Percentiles rank a stretch among this genome's conserved stretches.
Conservation (phyloP, 441 rosid species). For the Croton laevigatus region DNA sequence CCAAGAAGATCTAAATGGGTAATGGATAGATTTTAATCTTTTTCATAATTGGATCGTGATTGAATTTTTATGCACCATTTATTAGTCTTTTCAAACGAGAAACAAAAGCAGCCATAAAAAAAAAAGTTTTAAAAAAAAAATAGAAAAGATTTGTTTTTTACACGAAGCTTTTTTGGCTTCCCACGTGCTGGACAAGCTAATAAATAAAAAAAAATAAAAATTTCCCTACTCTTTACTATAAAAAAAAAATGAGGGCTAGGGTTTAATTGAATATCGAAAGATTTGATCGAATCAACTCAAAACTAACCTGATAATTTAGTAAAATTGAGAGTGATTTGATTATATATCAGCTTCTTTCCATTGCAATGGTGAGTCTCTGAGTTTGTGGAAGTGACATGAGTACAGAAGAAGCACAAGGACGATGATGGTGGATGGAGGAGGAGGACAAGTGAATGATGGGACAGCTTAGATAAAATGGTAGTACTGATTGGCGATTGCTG, state of each 20-base stretch:
- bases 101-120: background rate
- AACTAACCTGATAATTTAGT: background rate
- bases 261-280: background rate
- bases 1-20: background rate
- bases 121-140: background rate
- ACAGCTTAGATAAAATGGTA: no score
- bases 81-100: background rate
- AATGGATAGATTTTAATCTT: background rate
- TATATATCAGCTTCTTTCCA: no score
- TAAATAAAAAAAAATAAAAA: background rate
- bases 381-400: background rate
- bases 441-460: no score
- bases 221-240: background rate
- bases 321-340: no score
- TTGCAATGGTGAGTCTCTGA: background rate
- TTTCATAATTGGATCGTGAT: background rate
- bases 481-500: no score
- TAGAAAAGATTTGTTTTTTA: background rate
- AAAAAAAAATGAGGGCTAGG: background rate
- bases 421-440: no score
- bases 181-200: background rate
- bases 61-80: background rate
- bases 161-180: background rate
- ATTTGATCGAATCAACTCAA: background rate
- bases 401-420: no score